A percentile compares a stretch with the other conserved stretches of the same genome.
phyloP scores from a whole-genome alignment of 805 yeast genomes.

The Vanderwaltozyma verrucispora region DNA sequence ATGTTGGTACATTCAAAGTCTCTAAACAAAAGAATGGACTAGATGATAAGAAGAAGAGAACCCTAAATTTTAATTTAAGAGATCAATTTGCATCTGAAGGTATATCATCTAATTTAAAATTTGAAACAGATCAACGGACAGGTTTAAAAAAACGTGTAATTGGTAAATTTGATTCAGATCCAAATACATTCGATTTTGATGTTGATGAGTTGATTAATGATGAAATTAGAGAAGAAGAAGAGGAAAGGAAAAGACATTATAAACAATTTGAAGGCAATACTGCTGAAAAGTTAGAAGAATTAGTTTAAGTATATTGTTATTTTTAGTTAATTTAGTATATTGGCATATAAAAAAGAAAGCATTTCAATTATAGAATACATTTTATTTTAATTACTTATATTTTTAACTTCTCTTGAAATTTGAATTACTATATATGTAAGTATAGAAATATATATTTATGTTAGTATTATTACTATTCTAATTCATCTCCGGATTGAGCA shows the following conservation, averaged over 20 bases:
- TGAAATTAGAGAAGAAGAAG: slow-evolving; percentile 20
- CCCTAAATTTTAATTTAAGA: slow-evolving; percentile 18
- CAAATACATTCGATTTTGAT: slow-evolving; percentile 38
- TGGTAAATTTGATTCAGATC: slow-evolving; percentile 27
- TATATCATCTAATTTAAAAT: slow-evolving; percentile 5
- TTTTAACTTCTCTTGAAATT: no score
- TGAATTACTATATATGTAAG: no score
- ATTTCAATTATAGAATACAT: no score
- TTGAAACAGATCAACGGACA: slow-evolving; percentile 19
- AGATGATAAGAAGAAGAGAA: slow-evolving; percentile 2
- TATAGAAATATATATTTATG: no score
- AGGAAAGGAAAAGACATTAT: slow-evolving; percentile 9
- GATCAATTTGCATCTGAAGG: slow-evolving; percentile 2
- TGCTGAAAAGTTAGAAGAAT: slow-evolving; percentile 16
- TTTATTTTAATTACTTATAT: no score
- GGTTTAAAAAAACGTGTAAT: slow-evolving; percentile 25
- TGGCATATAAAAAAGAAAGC: no score
- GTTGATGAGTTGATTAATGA: slow-evolving; percentile 37
- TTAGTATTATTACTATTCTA: not conserved
- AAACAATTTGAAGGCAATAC: slow-evolving; percentile 16
- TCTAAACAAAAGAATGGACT: slow-evolving; percentile 8
- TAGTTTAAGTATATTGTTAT: slow-evolving; percentile 9
- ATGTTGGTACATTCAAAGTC: slow-evolving; percentile 36
- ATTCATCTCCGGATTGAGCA: slow-evolving; percentile 12
- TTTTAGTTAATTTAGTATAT: slow-evolving; percentile 1